Evolutionary conservation across 164 flowering plant species (phyloP), one percentile per base, ranked within the genome.

Genomic region (Buxus sempervirens): DNA sequence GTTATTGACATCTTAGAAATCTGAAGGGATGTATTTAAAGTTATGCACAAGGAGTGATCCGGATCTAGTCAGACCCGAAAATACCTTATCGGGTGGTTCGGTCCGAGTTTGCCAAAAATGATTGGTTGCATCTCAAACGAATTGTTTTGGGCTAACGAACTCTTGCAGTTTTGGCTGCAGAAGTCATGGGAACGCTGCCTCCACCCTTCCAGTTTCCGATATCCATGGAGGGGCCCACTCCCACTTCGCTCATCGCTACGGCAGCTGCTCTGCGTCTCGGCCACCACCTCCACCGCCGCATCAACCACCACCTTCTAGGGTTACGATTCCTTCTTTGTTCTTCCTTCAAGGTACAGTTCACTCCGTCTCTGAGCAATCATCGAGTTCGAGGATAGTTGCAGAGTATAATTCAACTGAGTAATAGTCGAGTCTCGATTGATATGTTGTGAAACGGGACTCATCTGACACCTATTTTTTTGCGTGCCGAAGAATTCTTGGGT

Each of bases 251-350:
- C 72, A 25, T 79, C 75, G 63, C 83, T 63, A 74, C 80, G 45
- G 82, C 81, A 58, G 75, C 80, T 67, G 72, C 80, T 65, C 79
- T 83, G 28, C 84, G 71, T 75, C 70, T 83, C 25, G 71, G 75
- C 66, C 67, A 73, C 67, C 56, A 63, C 68, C 69, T 80, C 60
- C 79, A 54, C 76, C 79, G 27, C 69, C 73, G 75, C 28, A 54
- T 64, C 62, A 67, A 58, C 68, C 73, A 68, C 48, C 78, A 60
- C 19, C 68, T 73, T 14, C 58, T 65, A 58, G 68, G 69, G 57
- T 32, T 77, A 6, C 64, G 71, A 9, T 48, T 63, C 28, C 64
- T 73, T 21, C 77, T 78, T 28, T 78, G 64, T 28, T 75, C 86
- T 54, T 73, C 81, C 68, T 75, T 82, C 77, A 73, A 80, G 84